A percentile compares a stretch with the other conserved stretches of the same genome.
phyloP scores from a whole-genome alignment of 352 stramenopile genomes.

The Phytophthora pisi region DNA sequence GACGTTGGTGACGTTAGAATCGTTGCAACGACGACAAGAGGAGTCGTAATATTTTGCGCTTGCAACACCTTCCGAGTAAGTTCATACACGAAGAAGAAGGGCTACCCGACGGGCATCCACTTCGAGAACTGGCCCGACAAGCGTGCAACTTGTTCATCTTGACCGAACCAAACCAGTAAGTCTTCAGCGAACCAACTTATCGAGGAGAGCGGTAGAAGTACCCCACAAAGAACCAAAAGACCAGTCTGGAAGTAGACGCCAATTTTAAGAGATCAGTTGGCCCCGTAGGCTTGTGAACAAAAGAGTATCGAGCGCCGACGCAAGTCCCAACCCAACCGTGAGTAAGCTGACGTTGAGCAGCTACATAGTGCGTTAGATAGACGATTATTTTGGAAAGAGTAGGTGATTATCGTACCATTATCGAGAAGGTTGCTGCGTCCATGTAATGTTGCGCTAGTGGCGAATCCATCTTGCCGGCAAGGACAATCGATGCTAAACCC shows the following conservation, averaged over 20 bases:
- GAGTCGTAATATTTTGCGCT: slow-evolving; percentile 65
- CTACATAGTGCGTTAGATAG: not conserved
- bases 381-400: too few relatives aligned
- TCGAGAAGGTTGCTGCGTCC: slow-evolving; percentile 51
- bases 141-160: slow-evolving; percentile 48
- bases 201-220: slow-evolving; percentile 45
- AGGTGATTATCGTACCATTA: slow-evolving; percentile 31
- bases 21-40: slow-evolving; percentile 63
- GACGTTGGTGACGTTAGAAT: slow-evolving; percentile 67
- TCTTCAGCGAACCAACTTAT: slow-evolving; percentile 53
- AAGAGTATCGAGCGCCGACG: slow-evolving; percentile 76
- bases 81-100: slow-evolving; percentile 79
- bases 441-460: slow-evolving; percentile 57
- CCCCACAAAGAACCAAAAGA: slow-evolving; percentile 44
- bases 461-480: slow-evolving; percentile 67
- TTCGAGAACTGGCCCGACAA: slow-evolving; percentile 58
- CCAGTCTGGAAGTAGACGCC: slow-evolving; percentile 76
- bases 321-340: slow-evolving; percentile 57
- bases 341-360: slow-evolving; percentile 30
- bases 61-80: slow-evolving; percentile 73
- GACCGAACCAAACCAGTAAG: slow-evolving; percentile 43
- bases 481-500: slow-evolving; percentile 48
- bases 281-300: slow-evolving; percentile 65
- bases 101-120: slow-evolving; percentile 55
- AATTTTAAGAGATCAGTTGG: slow-evolving; percentile 57